phyloP scores from a whole-genome alignment of 441 rosid genomes.

The Euphorbia corollata region DNA sequence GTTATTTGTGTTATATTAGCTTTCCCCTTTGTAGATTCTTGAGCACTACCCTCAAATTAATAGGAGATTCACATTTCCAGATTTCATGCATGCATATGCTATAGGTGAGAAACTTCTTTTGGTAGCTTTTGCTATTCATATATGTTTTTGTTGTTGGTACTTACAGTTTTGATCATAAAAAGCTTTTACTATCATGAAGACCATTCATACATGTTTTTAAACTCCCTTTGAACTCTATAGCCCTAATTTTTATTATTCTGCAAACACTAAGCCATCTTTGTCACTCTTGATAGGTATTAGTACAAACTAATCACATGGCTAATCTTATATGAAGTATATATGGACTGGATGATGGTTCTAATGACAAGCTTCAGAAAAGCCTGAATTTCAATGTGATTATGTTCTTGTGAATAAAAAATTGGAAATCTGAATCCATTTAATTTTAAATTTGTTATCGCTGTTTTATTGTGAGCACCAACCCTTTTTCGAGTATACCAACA shows the following conservation, averaged over 20 bases:
- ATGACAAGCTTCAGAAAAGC: neutral
- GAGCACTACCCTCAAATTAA: conserved; percentile 27
- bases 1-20: neutral
- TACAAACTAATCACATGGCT: neutral
- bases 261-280: neutral
- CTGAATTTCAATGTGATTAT: neutral
- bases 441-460: neutral
- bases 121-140: neutral
- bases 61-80: conserved; percentile 35
- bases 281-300: neutral
- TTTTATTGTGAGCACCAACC: neutral
- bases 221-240: neutral
- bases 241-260: neutral
- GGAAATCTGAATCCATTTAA: neutral
- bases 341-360: neutral
- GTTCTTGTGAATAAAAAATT: neutral
- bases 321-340: neutral
- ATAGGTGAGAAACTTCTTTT: conserved; percentile 46
- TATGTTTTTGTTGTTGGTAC: conserved; percentile 6
- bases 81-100: conserved; percentile 70
- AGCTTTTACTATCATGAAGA: neutral
- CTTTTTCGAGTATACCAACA: neutral
- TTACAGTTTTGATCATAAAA: neutral
- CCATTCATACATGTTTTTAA: neutral
- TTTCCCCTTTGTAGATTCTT: conserved; percentile 38